Evolutionary conservation across 108 stramenopile species (phyloP), one percentile per base, ranked within the genome.

Genomic region (Parmales sp.): DNA sequence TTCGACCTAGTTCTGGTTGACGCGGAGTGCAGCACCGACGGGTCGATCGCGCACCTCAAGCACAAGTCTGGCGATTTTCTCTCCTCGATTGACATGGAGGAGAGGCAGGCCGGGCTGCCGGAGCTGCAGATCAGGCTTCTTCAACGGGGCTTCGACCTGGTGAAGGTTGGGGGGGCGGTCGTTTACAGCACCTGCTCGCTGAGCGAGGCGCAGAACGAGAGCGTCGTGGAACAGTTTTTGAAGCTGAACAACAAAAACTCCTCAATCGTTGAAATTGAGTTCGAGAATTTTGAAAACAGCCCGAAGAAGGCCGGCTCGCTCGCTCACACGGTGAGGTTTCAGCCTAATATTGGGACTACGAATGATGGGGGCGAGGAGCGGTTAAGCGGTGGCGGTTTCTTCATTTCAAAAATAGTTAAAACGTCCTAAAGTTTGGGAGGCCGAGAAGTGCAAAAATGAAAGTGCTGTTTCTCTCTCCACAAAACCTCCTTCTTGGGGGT

Each of bases 1-100:
- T 95, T 89, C 75, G 91, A 96, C 72, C 74, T 77, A 43, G 91
- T 96, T 1, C 74, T 96, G 25, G 92, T 96, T 7, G 95, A 96
- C 80, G 95, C 91, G 8, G 92, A 96, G 77, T 96, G 95, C 74
- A 88, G 86, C 39, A 90, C 92, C 11, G 92, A 96, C 76, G 92
- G 92, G n/a, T 89, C 91, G 0, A 45, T 91, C 18, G 77, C 79
- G 31, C 91, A 90, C 65, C 50, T 89, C 22, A 63, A 74, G 65
- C 79, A 86, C 46, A 77, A 71, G 22, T 37, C 71, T 3, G 50
- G 49, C 34, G 70, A 76, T 18, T 43, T n/a, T 2, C n/a, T 19
- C 18, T 11, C 9, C 50, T 68, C 31, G 19, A 31, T 44, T 64
- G 39, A 16, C 20, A 37, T 41, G 22, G 28, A 37, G n/a, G 29